Evolutionary conservation across 306 rosid genomes (phyloP), one percentile per base, ranked within the genome.

Genomic region (Malus asiatica): DNA sequence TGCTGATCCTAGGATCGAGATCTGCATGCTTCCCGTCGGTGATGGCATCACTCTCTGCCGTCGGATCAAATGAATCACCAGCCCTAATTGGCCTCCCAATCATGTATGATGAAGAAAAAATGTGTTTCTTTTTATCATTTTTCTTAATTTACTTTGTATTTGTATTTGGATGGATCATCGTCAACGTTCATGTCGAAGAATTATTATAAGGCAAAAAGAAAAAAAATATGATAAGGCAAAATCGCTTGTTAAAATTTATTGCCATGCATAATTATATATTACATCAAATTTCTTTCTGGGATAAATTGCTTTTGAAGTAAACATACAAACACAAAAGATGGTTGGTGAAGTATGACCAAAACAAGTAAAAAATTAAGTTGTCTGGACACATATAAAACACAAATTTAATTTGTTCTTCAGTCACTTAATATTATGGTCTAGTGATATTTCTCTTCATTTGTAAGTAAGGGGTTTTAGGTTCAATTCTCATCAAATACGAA

Each of bases 31-130:
- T 46, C 96, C 97, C 0, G 95, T 93, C 66, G 97, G 97, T 71
- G 98, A 93, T 85, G 96, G 96, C 11, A 86, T 93, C 92, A 93
- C 96, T 46, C 73, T 93, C 78, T 93, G 93, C 90, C 98, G 97
- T 83, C 81, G 96, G 82, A 71, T 91, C 83, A 86, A 79, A 53
- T 81, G 79, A 89, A 81, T 67, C 25, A 2, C 20, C 19, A 48
- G 1, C 53, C 19, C 3, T 30, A 9, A 23, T 52, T 10, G 46
- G n/a, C 16, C 35, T 9, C 6, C 55, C 1, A 3, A 13, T 16
- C 45, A 2, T 5, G 5, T 2, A 61, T 61, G 69, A 73, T 25
- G 45, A 72, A 60, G 68, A 25, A 73, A 60, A 25, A 23, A 18
- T 57, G 68, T 59, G 58, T 16, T 59, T 73, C 23, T 27, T 58